Base-by-base conservation (phyloP, 441 rosid genomes). In the Croton laevigatus region DNA sequence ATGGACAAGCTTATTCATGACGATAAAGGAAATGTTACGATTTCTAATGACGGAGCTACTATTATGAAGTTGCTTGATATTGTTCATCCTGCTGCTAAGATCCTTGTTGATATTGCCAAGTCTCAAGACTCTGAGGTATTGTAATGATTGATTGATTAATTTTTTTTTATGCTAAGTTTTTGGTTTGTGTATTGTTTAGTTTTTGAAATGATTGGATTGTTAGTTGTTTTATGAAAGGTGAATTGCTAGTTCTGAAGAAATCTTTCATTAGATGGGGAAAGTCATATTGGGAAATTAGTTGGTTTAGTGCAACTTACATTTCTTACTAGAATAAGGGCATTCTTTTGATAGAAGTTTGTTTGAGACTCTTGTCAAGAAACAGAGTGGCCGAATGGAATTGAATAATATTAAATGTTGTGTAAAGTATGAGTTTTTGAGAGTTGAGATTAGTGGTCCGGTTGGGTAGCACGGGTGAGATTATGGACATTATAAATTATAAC, bases 1-100 rank as follows among this genome's bases (percentile, higher is more conserved):
- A 92, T 95, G 99, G 99, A 93, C 82, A 95, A 95, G 77, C 89
- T 95, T 71, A 95, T 95, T 76, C 99, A 96, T 66, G 97, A 96
- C 77, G 96, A 90, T 69, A 93, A 93, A 71, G 99, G 99, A 8
- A 62, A 32, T 17, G 98, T 96, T 64, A 96, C 99, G 76, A 93
- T 96, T 66, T 96, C 99, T 12, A 93, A 96, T 73, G 99, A 96
- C 67, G 99, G 99, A 3, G 99, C 99, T 48, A 93, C 99, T 36
- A 96, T 96, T 66, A 93, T 96, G 99, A 96, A 96, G 87, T 88
- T 96, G 9, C 97, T 96, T 8, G 97, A 96, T 65, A 89, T 96
- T 62, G 84, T 93, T 20, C 99, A 96, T 67, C 98, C 99, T 0
- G 97, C 99, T 1, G 94, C 97, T 34, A 96, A 96, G 91, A 93